These are phyloP conservation scores for Schizophyllum commune DNA, from an alignment of 1,284 basidiomycete genomes.

Conservation along the genomic window DNA sequence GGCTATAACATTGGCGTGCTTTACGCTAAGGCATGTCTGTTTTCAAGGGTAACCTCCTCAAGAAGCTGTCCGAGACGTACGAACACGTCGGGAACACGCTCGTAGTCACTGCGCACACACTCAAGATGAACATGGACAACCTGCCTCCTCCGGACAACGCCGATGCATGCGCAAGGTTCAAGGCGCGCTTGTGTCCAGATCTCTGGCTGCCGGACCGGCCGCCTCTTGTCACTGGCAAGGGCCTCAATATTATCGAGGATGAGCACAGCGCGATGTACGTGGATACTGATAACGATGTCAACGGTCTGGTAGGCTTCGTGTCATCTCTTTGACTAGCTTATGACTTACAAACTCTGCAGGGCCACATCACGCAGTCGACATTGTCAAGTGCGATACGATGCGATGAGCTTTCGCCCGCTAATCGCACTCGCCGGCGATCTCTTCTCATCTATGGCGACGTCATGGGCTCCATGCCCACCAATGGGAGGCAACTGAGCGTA, in stretches of 20 bases:
- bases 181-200: neutral
- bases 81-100: neutral
- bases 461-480: slow-evolving; percentile 34
- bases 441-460: slow-evolving; percentile 33
- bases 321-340: neutral
- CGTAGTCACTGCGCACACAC: neutral
- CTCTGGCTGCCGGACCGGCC: neutral
- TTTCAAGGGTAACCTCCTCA: neutral
- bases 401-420: slow-evolving; percentile 54
- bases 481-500: slow-evolving; percentile 44
- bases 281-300: neutral
- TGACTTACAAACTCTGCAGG: slow-evolving; percentile 15
- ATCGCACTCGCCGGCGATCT: slow-evolving; percentile 45
- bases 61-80: neutral
- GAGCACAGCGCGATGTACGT: neutral
- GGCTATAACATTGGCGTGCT: too few relatives aligned
- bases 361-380: slow-evolving; percentile 56
- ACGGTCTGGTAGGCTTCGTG: slow-evolving; percentile 5
- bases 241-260: neutral
- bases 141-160: neutral
- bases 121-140: neutral
- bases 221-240: neutral
- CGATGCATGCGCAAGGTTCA: neutral
- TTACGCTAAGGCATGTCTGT: too few relatives aligned
- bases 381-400: slow-evolving; percentile 60